A percentile compares a stretch with the other conserved stretches of the same genome.
phyloP scores from a whole-genome alignment of 768 basidiomycete species.

The Podaxis mareebaensis region DNA sequence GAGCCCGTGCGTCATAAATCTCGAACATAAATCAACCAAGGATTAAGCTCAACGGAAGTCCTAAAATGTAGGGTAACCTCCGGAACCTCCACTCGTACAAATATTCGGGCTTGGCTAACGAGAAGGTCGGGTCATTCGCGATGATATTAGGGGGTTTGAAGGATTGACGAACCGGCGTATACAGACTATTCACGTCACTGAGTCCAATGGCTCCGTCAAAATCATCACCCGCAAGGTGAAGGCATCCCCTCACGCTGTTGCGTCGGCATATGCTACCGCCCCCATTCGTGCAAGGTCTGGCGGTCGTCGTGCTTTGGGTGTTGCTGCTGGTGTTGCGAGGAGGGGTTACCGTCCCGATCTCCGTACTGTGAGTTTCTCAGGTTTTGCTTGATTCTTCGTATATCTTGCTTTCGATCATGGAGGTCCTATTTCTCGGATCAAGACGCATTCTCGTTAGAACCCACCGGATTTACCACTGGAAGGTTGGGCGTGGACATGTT shows the following conservation, averaged over 20 bases:
- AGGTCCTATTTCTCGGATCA: slow-evolving; percentile 17
- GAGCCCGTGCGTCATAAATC: slow-evolving; percentile 63
- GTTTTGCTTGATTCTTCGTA: slow-evolving; percentile 17
- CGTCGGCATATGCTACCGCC: slow-evolving; percentile 46
- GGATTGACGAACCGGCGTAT: slow-evolving; percentile 7
- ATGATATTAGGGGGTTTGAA: slow-evolving; percentile 6
- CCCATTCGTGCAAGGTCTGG: slow-evolving; percentile 70
- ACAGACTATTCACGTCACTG: slow-evolving; percentile 68
- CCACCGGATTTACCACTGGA: slow-evolving; percentile 73
- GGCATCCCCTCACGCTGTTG: slow-evolving; percentile 52
- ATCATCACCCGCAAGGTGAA: slow-evolving; percentile 68
- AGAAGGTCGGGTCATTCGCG: slow-evolving; percentile 52
- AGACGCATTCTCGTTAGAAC: slow-evolving; percentile 89
- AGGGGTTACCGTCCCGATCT: slow-evolving; percentile 79
- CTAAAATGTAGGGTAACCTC: slow-evolving; percentile 71
- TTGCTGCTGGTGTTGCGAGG: slow-evolving; percentile 58
- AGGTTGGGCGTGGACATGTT: slow-evolving; percentile 92
- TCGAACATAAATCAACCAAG: neutral
- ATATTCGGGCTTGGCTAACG: slow-evolving; percentile 86
- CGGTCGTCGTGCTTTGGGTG: slow-evolving; percentile 66
- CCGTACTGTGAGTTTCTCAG: slow-evolving; percentile 56
- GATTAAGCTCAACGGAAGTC: slow-evolving; percentile 13
- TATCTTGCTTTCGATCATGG: neutral
- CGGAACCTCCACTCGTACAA: slow-evolving; percentile 89
- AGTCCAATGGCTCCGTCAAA: slow-evolving; percentile 54